Evolutionary conservation across 1,284 basidiomycete species (phyloP).

Genomic region (Pisolithus thermaeus): DNA sequence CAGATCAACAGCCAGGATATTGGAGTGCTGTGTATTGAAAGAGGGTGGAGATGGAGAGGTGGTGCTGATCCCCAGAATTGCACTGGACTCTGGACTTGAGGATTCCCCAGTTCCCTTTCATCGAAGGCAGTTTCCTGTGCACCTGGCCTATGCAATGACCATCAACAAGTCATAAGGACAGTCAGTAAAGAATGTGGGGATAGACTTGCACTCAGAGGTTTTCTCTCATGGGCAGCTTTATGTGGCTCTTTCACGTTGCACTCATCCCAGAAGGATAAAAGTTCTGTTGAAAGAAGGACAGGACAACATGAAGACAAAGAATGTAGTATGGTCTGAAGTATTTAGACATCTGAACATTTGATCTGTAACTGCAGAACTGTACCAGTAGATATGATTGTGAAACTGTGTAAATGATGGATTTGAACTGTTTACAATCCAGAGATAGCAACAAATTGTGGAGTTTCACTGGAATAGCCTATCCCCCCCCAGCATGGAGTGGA

Average conservation of each 20-base stretch:
- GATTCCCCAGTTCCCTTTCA: conserved; percentile 8
- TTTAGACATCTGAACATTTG: background rate
- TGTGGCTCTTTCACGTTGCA: conserved; percentile 26
- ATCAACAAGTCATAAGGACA: too few species aligned
- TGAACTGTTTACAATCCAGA: too few species aligned
- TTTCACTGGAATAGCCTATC: too few species aligned
- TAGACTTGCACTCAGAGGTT: conserved; percentile 24
- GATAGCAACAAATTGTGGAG: too few species aligned
- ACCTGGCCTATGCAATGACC: background rate
- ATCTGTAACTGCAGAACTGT: background rate
- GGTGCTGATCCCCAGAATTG: conserved; percentile 26
- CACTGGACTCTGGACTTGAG: conserved; percentile 11
- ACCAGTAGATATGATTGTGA: too few species aligned
- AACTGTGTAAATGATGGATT: too few species aligned
- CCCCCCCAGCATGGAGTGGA: too few species aligned
- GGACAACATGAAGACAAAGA: background rate
- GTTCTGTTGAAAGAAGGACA: background rate
- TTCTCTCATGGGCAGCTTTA: conserved; percentile 34
- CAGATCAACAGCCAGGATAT: too few species aligned
- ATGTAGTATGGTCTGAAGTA: background rate
- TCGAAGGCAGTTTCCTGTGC: background rate
- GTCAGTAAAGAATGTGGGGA: conserved; percentile 11
- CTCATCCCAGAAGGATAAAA: conserved; percentile 1
- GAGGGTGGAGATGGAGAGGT: background rate
- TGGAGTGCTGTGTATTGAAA: too few species aligned